Conservation (phyloP, 495 filamentous ascomycete genomes). For the Penicillium ucsense region DNA sequence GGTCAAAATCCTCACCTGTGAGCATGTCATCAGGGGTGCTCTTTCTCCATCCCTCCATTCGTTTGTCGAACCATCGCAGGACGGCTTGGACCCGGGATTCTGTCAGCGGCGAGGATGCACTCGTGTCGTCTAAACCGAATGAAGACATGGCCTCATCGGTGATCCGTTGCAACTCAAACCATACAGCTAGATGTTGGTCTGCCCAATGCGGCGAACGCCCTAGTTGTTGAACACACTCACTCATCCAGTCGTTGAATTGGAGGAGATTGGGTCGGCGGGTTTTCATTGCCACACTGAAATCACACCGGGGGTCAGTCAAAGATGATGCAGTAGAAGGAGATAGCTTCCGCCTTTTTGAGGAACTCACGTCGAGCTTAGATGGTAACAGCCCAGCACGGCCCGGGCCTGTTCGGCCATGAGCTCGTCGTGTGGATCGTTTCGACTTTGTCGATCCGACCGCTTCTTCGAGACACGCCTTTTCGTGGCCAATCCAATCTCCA, state of each 20-base stretch:
- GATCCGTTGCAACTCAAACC: constrained; percentile 38
- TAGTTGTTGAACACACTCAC: constrained; percentile 35
- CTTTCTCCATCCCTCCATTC: constrained; percentile 35
- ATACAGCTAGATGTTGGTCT: constrained; percentile 34
- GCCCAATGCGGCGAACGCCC: constrained; percentile 25
- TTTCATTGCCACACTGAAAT: constrained; percentile 38
- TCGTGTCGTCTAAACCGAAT: constrained; percentile 43
- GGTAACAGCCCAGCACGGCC: constrained; percentile 38
- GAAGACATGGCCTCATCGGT: constrained; percentile 38
- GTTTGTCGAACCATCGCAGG: constrained; percentile 39
- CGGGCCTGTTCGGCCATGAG: constrained; percentile 33
- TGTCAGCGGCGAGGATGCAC: constrained; percentile 27
- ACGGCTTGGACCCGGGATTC: constrained; percentile 38
- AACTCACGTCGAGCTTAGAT: constrained; percentile 34
- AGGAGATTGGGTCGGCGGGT: constrained; percentile 42
- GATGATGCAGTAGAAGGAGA: too few relatives aligned
- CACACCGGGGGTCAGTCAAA: constrained; percentile 1
- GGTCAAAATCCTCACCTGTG: constrained; percentile 19
- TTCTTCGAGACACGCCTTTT: constrained; percentile 18
- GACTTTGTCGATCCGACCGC: constrained; percentile 12
- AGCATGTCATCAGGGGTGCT: constrained; percentile 27
- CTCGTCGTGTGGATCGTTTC: constrained; percentile 19
- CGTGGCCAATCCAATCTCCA: constrained; percentile 42
- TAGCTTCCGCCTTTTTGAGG: not conserved
- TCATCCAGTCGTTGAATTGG: constrained; percentile 39